Evolutionary conservation across 2,329 filamentous ascomycete genomes (phyloP).

Genomic region (Aspergillus quadrilineatus): DNA sequence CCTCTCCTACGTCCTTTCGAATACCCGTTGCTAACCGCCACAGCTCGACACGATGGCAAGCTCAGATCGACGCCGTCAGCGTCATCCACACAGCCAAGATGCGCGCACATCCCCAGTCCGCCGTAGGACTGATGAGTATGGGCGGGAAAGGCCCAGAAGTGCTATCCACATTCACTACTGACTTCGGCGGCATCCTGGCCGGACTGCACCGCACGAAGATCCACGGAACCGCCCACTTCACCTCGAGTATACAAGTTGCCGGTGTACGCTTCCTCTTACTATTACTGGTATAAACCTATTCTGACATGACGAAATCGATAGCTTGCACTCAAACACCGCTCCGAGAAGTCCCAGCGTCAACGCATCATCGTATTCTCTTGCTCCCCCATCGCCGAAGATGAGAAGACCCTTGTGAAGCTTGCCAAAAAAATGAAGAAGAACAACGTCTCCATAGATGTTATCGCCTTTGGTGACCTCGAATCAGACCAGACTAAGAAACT

Average conservation of each 20-base stretch:
- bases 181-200: slow-evolving; percentile 92
- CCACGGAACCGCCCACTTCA: slow-evolving; percentile 80
- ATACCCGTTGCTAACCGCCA: slow-evolving; percentile 33
- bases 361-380: slow-evolving; percentile 97
- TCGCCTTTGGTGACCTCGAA: slow-evolving; percentile 90
- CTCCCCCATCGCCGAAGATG: slow-evolving; percentile 84
- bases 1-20: background rate
- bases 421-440: slow-evolving; percentile 99
- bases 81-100: slow-evolving; percentile 96
- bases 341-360: slow-evolving; percentile 95
- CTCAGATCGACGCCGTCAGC: slow-evolving; percentile 91
- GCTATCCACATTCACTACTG: slow-evolving; percentile 90
- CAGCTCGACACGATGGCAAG: slow-evolving; percentile 90
- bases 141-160: slow-evolving; percentile 96
- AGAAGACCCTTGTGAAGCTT: slow-evolving; percentile 82
- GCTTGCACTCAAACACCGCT: slow-evolving; percentile 95
- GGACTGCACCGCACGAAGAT: slow-evolving; percentile 94
- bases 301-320: slow-evolving; percentile 40
- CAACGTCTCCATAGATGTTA: slow-evolving; percentile 88
- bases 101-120: slow-evolving; percentile 91
- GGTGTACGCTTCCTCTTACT: slow-evolving; percentile 60
- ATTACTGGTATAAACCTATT: background rate
- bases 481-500: slow-evolving; percentile 88
- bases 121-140: slow-evolving; percentile 98
- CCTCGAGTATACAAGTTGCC: slow-evolving; percentile 92